These are phyloP conservation scores for Schizosaccharomyces japonicus DNA, from an alignment of 805 yeast species.

Conservation along the genomic window DNA sequence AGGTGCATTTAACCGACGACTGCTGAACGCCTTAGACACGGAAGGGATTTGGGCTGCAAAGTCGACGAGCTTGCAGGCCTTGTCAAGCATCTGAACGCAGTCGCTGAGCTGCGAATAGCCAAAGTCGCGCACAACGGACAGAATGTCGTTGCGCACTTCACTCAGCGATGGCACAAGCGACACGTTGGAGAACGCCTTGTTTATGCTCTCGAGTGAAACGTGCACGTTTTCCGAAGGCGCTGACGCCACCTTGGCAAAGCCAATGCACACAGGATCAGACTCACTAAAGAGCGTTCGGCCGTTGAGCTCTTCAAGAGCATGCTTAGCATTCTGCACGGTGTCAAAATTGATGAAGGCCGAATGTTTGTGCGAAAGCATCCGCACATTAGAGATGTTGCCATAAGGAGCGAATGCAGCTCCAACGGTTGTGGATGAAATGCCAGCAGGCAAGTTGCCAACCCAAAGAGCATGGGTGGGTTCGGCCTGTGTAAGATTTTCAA, in stretches of 20 bases:
- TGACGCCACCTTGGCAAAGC: slow-evolving; percentile 48
- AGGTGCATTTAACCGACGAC: slow-evolving; percentile 2
- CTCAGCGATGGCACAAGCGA: neutral
- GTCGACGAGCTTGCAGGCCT: neutral
- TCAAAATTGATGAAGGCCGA: slow-evolving; percentile 51
- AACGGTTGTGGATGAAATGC: slow-evolving; percentile 30
- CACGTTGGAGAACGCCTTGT: slow-evolving; percentile 2
- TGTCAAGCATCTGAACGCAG: neutral
- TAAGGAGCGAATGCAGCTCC: slow-evolving; percentile 36
- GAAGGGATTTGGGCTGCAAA: slow-evolving; percentile 2
- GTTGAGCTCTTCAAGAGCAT: slow-evolving; percentile 55
- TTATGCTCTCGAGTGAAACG: neutral
- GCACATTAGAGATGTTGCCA: slow-evolving; percentile 37
- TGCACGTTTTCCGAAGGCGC: neutral
- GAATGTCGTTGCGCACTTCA: neutral
- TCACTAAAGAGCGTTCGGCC: slow-evolving; percentile 71
- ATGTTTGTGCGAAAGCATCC: slow-evolving; percentile 26
- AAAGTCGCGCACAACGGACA: neutral
- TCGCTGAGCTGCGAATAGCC: neutral
- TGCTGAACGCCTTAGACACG: neutral
- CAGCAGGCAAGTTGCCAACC: slow-evolving; percentile 55
- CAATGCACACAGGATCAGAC: slow-evolving; percentile 41
- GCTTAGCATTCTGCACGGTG: slow-evolving; percentile 49
- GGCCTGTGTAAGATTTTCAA: neutral
- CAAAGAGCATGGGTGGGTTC: slow-evolving; percentile 51